phyloP scores from a whole-genome alignment of 2,329 filamentous ascomycete species.

The Neofusicoccum laricinum region DNA sequence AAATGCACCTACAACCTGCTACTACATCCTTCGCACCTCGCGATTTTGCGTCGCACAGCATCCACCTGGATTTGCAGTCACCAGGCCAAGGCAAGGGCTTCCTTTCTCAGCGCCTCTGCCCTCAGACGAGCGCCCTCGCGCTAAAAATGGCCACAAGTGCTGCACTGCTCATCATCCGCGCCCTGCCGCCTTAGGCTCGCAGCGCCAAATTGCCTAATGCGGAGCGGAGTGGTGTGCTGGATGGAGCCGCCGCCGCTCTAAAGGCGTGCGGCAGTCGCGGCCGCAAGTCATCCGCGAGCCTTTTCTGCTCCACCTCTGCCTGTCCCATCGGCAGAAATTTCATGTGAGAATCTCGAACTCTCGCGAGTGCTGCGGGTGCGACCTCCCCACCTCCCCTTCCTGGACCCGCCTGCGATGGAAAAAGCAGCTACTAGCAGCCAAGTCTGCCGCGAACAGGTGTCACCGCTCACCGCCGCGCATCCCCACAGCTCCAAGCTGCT shows the following conservation, averaged over 20 bases:
- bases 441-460: background rate
- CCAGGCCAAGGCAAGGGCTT: background rate
- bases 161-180: background rate
- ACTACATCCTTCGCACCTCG: background rate
- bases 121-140: background rate
- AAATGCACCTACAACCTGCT: background rate
- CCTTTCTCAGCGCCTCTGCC: background rate
- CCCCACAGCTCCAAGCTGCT: background rate
- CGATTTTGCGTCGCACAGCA: background rate
- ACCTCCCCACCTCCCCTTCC: background rate
- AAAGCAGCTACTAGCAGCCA: background rate
- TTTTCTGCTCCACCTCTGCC: background rate
- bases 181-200: background rate
- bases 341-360: conserved; percentile 3
- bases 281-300: conserved; percentile 8
- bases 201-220: background rate
- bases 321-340: background rate
- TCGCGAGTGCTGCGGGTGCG: background rate
- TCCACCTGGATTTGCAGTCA: background rate
- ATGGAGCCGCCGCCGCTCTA: background rate
- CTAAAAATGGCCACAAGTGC: background rate
- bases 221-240: background rate
- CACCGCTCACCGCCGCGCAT: conserved; percentile 1
- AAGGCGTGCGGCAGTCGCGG: background rate
- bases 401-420: background rate